Evolutionary conservation across 2,329 filamentous ascomycete genomes (phyloP), one percentile per base, ranked within the genome.

Genomic region (Blastomyces silverae): DNA sequence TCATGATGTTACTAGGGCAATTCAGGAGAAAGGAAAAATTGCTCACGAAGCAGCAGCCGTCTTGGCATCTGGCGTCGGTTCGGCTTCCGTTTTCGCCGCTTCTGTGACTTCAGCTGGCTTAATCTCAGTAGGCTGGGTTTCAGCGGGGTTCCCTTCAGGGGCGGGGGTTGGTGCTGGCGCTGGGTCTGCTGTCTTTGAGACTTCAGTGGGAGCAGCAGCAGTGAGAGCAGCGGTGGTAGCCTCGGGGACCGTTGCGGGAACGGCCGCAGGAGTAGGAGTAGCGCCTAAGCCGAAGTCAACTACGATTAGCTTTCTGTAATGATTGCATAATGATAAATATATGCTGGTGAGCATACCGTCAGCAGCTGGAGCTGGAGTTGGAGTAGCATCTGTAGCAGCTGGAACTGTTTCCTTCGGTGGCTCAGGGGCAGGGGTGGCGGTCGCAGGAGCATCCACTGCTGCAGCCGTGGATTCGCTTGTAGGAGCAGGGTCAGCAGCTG

Each of bases 401-500:
- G 61, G 61, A 11, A 17, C 34, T 46, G 44, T 25, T 25, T 50
- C 50, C 17, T 37, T 53, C 15, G 8, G 10, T 37, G 60, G 46
- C 17, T 50, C 60, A n/a, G 60, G 46, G 3, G 53, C 55, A 10
- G 62, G 56, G 39, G 63, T 53, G 34, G 44, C 20, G 15, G 39
- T 44, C 22, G 63, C 31, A 22, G 50, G 13, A 10, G 48, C 52
- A 57, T 28, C 17, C 1, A 44, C 56, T 17, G 62, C 50, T 57
- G 63, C 63, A 20, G 42, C 22, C 10, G 55, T 53, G 22, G 56
- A 0, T 28, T 66, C 64, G 81, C 67, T 81, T 71, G 17, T 78
- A 74, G 66, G 69, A 65, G 48, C 64, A 64, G 28, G 44, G 53
- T 6, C 64, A 42, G 11, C 67, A 67, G 22, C 71, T 70, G 62